phyloP scores from a whole-genome alignment of 306 rosid species.

The Pyrus pyrifolia region DNA sequence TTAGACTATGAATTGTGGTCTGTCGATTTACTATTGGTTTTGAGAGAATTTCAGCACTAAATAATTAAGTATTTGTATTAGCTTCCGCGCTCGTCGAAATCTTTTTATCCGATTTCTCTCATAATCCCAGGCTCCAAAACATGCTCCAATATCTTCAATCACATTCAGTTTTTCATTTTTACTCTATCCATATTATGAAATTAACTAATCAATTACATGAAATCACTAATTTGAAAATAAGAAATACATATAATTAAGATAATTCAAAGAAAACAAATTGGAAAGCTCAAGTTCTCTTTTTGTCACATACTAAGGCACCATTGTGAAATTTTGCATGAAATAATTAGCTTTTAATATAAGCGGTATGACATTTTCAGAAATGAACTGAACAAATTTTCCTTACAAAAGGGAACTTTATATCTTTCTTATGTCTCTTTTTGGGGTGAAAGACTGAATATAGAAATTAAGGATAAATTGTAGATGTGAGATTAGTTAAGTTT shows the following conservation, averaged over 20 bases:
- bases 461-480: too few species aligned
- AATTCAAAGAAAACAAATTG: not conserved
- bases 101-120: not conserved
- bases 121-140: not conserved
- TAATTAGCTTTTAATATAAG: not conserved
- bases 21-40: not conserved
- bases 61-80: not conserved
- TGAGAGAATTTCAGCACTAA: not conserved
- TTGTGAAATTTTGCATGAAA: not conserved
- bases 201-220: not conserved
- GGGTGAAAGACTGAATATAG: too few species aligned
- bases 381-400: not conserved
- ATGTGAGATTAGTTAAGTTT: too few species aligned
- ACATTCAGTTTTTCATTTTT: not conserved
- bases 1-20: not conserved
- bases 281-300: not conserved
- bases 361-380: not conserved
- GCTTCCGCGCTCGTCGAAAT: not conserved
- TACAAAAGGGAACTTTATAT: too few species aligned
- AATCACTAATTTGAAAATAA: not conserved
- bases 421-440: too few species aligned
- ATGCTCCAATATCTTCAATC: not conserved
- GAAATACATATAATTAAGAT: not conserved
- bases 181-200: not conserved
- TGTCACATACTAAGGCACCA: not conserved